phyloP scores from a whole-genome alignment of 164 flowering plant species.

The Vitis labrusca region DNA sequence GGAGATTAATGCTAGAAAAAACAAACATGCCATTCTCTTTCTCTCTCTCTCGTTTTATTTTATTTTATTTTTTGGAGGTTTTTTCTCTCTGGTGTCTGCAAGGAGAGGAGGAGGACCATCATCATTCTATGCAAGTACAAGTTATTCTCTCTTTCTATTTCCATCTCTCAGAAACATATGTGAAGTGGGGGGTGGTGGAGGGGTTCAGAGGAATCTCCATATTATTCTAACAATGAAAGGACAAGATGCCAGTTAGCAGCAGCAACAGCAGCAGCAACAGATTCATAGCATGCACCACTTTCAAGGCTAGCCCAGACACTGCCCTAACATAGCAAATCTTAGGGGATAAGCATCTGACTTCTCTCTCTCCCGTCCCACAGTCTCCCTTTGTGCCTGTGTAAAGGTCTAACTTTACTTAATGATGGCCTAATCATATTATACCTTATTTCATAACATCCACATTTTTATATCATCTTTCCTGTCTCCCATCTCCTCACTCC shows the following conservation, averaged over 20 bases:
- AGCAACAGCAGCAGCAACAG: no score
- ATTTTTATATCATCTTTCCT: no score
- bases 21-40: constrained; percentile 1
- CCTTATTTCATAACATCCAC: not conserved
- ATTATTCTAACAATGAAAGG: not conserved
- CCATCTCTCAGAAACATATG: not conserved
- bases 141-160: not conserved
- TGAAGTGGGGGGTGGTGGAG: not conserved
- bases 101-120: not conserved
- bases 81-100: no score
- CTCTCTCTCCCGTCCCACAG: no score
- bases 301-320: constrained; percentile 4
- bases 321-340: constrained; percentile 14
- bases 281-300: constrained; percentile 7
- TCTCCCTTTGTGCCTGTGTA: not conserved
- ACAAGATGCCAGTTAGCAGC: no score
- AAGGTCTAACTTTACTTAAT: constrained; percentile 9
- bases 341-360: constrained; percentile 3
- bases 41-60: no score
- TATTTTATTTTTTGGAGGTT: no score
- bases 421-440: constrained; percentile 20
- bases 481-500: no score
- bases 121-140: not conserved
- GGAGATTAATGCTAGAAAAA: not conserved
- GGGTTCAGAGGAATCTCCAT: constrained; percentile 17